Conservation (phyloP, 2,329 filamentous ascomycete species). For the Nigrograna mackinnonii region DNA sequence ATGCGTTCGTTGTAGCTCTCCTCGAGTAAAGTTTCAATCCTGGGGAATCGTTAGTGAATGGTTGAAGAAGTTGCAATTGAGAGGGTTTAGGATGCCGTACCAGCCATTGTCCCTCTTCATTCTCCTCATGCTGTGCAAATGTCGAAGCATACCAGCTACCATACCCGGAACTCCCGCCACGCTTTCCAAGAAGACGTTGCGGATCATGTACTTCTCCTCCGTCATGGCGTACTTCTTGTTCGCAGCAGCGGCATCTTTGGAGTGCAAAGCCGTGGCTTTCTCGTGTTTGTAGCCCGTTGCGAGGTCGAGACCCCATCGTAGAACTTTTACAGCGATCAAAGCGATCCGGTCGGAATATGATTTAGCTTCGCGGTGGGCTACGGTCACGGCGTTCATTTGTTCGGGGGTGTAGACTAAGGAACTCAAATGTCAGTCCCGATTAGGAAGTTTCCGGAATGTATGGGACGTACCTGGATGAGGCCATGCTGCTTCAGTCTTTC, state of each 20-base stretch:
- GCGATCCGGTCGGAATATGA: slow-evolving; percentile 79
- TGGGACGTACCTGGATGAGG: slow-evolving; percentile 46
- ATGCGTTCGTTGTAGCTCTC: slow-evolving; percentile 93
- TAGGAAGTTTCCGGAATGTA: neutral
- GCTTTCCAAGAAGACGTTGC: slow-evolving; percentile 92
- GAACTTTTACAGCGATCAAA: slow-evolving; percentile 73
- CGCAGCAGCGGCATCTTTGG: slow-evolving; percentile 53
- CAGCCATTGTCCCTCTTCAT: slow-evolving; percentile 94
- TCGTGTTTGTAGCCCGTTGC: slow-evolving; percentile 81
- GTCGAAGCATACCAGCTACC: slow-evolving; percentile 92
- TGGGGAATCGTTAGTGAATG: slow-evolving; percentile 30
- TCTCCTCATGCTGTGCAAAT: slow-evolving; percentile 79
- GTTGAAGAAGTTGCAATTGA: too few relatives aligned
- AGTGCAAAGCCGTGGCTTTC: slow-evolving; percentile 46
- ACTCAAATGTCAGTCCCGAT: neutral
- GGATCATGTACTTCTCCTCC: slow-evolving; percentile 85
- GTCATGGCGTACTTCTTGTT: slow-evolving; percentile 70
- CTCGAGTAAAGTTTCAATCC: slow-evolving; percentile 90
- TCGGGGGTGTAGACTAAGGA: slow-evolving; percentile 68
- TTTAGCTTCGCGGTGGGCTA: slow-evolving; percentile 76
- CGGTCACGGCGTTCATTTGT: slow-evolving; percentile 74
- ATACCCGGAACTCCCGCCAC: slow-evolving; percentile 96
- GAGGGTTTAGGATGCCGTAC: too few relatives aligned
- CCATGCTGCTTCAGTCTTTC: slow-evolving; percentile 53
- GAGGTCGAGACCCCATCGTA: slow-evolving; percentile 80